Conservation (phyloP, 148 eudicot genomes). For the Chenopodium album region DNA sequence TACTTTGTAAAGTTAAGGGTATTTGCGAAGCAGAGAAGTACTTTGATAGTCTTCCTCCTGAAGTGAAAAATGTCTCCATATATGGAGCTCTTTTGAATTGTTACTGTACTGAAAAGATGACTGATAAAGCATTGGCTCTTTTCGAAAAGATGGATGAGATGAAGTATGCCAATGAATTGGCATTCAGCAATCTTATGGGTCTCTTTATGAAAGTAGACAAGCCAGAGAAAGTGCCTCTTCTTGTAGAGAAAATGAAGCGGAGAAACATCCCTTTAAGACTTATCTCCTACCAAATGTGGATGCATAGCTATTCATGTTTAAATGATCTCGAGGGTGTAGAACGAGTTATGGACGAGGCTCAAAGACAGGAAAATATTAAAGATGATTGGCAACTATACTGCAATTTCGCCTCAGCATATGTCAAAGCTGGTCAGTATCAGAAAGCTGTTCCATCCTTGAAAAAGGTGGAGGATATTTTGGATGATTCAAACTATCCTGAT, state of each 20-base stretch:
- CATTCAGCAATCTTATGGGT: conserved; percentile 57
- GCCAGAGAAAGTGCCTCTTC: conserved; percentile 60
- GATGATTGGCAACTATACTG: conserved; percentile 60
- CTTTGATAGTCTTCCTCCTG: conserved; percentile 48
- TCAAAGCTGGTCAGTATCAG: conserved; percentile 40
- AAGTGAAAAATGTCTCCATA: conserved; percentile 32
- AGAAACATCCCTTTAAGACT: conserved; percentile 37
- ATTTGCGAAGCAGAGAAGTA: conserved; percentile 60
- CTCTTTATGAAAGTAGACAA: conserved; percentile 48
- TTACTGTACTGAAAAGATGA: conserved; percentile 52
- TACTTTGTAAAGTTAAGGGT: conserved; percentile 49
- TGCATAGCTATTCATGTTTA: conserved; percentile 50
- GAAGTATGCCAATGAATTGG: conserved; percentile 29
- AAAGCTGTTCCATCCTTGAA: conserved; percentile 52
- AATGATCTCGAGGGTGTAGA: conserved; percentile 65
- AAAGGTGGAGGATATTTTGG: conserved; percentile 44
- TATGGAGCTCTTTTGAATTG: conserved; percentile 66
- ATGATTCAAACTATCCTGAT: conserved; percentile 1
- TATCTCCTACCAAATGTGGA: conserved; percentile 45
- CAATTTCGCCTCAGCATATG: conserved; percentile 49
- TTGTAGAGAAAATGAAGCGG: conserved; percentile 61
- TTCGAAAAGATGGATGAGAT: conserved; percentile 57
- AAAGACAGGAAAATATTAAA: conserved; percentile 15
- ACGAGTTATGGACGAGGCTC: conserved; percentile 54
- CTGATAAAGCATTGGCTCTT: conserved; percentile 55